These are phyloP conservation scores for Naegleria lovaniensis DNA, from an alignment of 208 protist species.

Conservation along the genomic window DNA sequence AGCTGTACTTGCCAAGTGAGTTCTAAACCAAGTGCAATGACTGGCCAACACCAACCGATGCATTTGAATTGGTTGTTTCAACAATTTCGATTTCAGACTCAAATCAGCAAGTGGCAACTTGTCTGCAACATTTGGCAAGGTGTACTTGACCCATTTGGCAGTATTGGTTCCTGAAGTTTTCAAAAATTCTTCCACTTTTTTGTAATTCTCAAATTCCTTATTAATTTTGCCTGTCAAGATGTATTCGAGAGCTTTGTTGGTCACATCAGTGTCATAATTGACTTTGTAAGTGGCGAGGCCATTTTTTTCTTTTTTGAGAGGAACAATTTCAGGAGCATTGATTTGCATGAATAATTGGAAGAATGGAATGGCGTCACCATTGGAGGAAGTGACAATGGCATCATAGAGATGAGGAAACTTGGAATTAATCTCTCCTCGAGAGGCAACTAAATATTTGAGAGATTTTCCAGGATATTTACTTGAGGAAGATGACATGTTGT, in stretches of 20 bases:
- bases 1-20: not conserved
- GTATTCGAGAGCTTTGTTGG: not conserved
- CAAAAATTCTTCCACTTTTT: not conserved
- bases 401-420: not conserved
- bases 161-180: not conserved
- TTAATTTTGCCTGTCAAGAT: not conserved
- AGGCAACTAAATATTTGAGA: not conserved
- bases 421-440: not conserved
- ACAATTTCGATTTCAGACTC: not conserved
- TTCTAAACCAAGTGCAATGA: not conserved
- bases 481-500: not conserved
- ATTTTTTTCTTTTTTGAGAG: not conserved
- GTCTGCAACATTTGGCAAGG: not conserved
- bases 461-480: not conserved
- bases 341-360: not conserved
- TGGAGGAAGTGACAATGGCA: not conserved
- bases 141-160: not conserved
- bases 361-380: not conserved
- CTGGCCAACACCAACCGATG: not conserved
- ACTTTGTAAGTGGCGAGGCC: not conserved
- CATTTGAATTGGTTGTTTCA: not conserved
- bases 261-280: not conserved
- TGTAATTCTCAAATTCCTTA: not conserved
- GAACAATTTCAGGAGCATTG: not conserved
- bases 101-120: not conserved